A percentile compares a stretch with the other conserved stretches of the same genome.
These are phyloP conservation scores for Alternaria sp. DNA, from an alignment of 2,329 filamentous ascomycete genomes.

Conservation along the genomic window DNA sequence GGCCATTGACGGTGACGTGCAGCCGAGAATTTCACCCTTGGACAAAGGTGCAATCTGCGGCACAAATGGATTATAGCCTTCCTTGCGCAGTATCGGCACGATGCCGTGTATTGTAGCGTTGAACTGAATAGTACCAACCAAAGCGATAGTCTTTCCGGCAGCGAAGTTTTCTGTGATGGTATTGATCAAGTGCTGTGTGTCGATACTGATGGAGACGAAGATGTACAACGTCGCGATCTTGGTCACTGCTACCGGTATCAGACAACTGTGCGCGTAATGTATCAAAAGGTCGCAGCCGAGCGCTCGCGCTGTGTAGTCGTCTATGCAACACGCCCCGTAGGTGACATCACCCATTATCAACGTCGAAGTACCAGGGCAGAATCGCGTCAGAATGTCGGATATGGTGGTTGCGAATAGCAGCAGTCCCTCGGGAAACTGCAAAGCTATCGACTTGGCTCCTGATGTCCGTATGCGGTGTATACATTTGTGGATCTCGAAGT, in stretches of 20 bases:
- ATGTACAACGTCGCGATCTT: conserved; percentile 98
- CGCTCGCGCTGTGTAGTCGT: conserved; percentile 95
- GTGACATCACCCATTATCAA: conserved; percentile 99
- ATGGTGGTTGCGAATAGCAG: conserved; percentile 97
- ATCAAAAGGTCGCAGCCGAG: conserved; percentile 93
- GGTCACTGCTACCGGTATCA: conserved; percentile 95
- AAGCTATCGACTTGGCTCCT: conserved; percentile 80
- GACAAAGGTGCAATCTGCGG: conserved; percentile 93
- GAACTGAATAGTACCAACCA: conserved; percentile 98
- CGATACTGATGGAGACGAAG: conserved; percentile 97
- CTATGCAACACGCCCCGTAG: conserved; percentile 97
- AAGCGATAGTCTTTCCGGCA: conserved; percentile 83
- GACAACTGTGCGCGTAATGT: conserved; percentile 95
- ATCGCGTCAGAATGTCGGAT: conserved; percentile 92
- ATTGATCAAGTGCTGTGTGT: conserved; percentile 83
- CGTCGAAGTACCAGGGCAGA: conserved; percentile 90
- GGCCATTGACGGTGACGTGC: conserved; percentile 75
- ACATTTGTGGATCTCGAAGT: conserved; percentile 97
- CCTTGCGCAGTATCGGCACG: conserved; percentile 76
- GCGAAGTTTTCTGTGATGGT: conserved; percentile 90
- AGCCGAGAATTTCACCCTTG: conserved; percentile 96
- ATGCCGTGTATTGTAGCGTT: conserved; percentile 95
- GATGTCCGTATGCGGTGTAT: conserved; percentile 89
- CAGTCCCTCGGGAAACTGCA: conserved; percentile 97
- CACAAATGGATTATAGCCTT: conserved; percentile 84